A percentile compares a stretch with the other conserved stretches of the same genome.
Conservation (phyloP, 768 basidiomycete species). For the Naganishia onofrii region DNA sequence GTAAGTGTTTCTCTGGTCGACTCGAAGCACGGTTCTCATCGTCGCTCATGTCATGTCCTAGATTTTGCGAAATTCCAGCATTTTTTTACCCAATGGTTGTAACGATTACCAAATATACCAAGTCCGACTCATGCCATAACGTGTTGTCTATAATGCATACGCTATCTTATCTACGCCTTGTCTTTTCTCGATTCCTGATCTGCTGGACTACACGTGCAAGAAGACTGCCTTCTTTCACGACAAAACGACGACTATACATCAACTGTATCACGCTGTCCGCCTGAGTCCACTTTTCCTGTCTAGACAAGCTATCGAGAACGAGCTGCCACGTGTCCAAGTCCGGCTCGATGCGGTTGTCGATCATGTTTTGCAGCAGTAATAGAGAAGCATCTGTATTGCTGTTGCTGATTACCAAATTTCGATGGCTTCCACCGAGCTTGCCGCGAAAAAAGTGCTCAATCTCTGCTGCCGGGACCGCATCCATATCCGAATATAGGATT, state of each 20-base stretch:
- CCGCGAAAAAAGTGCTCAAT: constrained; percentile 2
- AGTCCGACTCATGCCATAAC: not conserved
- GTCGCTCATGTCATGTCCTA: not conserved
- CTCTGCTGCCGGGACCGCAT: constrained; percentile 59
- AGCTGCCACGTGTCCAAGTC: constrained; percentile 73
- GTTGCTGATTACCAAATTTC: not conserved
- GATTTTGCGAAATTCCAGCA: not conserved
- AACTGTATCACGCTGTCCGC: constrained; percentile 64
- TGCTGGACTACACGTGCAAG: constrained; percentile 7
- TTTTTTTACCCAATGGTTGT: not conserved
- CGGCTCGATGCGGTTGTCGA: constrained; percentile 56
- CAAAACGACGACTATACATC: constrained; percentile 58
- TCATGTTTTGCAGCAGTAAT: constrained; percentile 57
- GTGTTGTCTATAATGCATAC: constrained; percentile 5
- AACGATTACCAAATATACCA: not conserved
- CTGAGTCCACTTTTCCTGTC: constrained; percentile 61
- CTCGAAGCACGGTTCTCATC: not conserved
- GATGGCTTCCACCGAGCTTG: not conserved
- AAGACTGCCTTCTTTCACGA: constrained; percentile 14
- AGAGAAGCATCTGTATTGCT: not conserved
- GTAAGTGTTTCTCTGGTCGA: not conserved
- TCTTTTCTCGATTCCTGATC: constrained; percentile 5
- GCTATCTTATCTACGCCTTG: constrained; percentile 9
- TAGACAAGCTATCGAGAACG: constrained; percentile 64
- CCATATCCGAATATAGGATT: constrained; percentile 62